These are phyloP conservation scores for Lactuca saligna DNA, from an alignment of 129 eudicot species.

Conservation along the genomic window DNA sequence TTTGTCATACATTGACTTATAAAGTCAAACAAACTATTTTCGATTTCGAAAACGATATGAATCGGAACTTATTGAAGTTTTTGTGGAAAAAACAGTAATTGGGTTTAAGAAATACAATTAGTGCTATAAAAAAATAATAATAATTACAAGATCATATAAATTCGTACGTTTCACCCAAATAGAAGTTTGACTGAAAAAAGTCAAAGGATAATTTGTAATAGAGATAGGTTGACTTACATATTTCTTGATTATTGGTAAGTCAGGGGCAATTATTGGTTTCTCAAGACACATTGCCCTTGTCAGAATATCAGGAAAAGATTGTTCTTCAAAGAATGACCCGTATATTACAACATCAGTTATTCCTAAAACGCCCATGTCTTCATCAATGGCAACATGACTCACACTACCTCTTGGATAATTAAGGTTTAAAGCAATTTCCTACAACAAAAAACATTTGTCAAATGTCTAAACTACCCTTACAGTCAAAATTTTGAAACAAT, in stretches of 20 bases:
- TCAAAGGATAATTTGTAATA: constrained; percentile 4
- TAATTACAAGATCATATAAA: background rate
- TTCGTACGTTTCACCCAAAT: background rate
- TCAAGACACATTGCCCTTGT: constrained; percentile 77
- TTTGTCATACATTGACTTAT: constrained; percentile 20
- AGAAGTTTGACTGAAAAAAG: constrained; percentile 8
- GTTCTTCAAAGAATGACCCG: constrained; percentile 81
- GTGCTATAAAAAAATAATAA: background rate
- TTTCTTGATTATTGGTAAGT: constrained; percentile 59
- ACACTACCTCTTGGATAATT: constrained; percentile 61
- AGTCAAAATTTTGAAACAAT: background rate
- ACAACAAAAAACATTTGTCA: constrained; percentile 13
- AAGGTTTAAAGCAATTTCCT: constrained; percentile 67
- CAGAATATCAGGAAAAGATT: constrained; percentile 66
- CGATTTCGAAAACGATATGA: background rate
- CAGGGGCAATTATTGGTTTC: constrained; percentile 85
- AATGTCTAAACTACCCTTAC: background rate
- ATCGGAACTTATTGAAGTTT: background rate
- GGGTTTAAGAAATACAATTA: background rate
- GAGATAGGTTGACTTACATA: constrained; percentile 49
- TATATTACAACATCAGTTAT: constrained; percentile 68
- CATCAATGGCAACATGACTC: constrained; percentile 52
- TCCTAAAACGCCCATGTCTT: constrained; percentile 41
- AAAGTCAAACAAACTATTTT: constrained; percentile 11
- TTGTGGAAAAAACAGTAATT: background rate